Evolutionary conservation across 2,329 filamentous ascomycete genomes (phyloP).

Genomic region (Coniochaeta sp.): DNA sequence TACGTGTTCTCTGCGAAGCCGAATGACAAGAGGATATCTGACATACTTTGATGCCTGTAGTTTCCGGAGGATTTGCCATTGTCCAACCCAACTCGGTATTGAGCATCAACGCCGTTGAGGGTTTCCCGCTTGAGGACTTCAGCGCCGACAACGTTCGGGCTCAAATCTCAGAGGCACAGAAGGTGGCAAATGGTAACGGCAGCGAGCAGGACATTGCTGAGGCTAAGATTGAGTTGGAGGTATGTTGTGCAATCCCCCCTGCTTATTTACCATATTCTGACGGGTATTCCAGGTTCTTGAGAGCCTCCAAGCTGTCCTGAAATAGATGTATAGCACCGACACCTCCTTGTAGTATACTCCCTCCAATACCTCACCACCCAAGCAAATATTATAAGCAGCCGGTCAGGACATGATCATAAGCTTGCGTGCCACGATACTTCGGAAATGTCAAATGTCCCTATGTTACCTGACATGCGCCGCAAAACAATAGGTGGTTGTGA

Average conservation of each 20-base stretch:
- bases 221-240: slow-evolving; percentile 99
- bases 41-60: slow-evolving; percentile 35
- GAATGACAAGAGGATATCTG: neutral
- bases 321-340: slow-evolving; percentile 52
- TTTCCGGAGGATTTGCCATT: slow-evolving; percentile 93
- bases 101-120: slow-evolving; percentile 98
- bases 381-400: slow-evolving; percentile 13
- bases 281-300: slow-evolving; percentile 60
- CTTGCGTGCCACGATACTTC: slow-evolving; percentile 3
- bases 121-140: slow-evolving; percentile 91
- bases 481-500: neutral
- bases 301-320: slow-evolving; percentile 72
- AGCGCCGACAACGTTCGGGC: slow-evolving; percentile 81
- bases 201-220: slow-evolving; percentile 97
- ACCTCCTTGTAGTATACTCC: slow-evolving; percentile 26
- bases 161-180: slow-evolving; percentile 92
- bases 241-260: slow-evolving; percentile 29
- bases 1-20: slow-evolving; percentile 42
- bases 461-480: no score
- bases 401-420: neutral
- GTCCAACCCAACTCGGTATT: slow-evolving; percentile 91
- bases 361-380: slow-evolving; percentile 11
- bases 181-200: slow-evolving; percentile 81
- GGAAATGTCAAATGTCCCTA: neutral
- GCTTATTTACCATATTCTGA: slow-evolving; percentile 24